Percentiles rank a stretch among this genome's conserved stretches.
Evolutionary conservation across 257 asterid genomes (phyloP).

Genomic region (Fraxinus cuspidata): DNA sequence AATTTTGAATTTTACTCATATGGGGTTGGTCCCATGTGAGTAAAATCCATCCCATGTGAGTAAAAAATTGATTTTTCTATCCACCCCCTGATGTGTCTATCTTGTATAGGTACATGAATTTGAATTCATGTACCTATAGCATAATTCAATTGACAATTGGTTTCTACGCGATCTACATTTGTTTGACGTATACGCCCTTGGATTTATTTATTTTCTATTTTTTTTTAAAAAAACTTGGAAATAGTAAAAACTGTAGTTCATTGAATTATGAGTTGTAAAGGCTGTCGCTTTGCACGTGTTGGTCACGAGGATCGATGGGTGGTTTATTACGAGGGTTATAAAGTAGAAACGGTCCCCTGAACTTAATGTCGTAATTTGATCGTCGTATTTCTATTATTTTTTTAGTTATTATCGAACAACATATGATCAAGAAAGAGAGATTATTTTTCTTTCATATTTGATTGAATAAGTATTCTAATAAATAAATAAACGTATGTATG

Average conservation of each 20-base stretch:
- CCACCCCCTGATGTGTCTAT: too few species aligned
- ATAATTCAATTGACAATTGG: slow-evolving; percentile 25
- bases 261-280: not conserved
- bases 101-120: too few species aligned
- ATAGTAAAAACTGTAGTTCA: not conserved
- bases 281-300: not conserved
- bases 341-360: not conserved
- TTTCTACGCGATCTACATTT: not conserved
- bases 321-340: not conserved
- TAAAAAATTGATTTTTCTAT: too few species aligned
- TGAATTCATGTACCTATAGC: too few species aligned
- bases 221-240: not conserved
- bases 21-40: too few species aligned
- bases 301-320: not conserved
- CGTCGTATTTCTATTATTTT: not conserved
- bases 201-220: not conserved
- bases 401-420: too few species aligned
- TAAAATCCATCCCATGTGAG: too few species aligned
- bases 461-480: not conserved
- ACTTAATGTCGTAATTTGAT: not conserved
- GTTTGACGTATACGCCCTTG: not conserved
- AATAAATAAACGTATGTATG: not conserved
- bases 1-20: too few species aligned
- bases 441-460: too few species aligned
- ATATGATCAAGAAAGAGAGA: not conserved